phyloP scores from a whole-genome alignment of 2,329 filamentous ascomycete species.

The Fulvia fulva region DNA sequence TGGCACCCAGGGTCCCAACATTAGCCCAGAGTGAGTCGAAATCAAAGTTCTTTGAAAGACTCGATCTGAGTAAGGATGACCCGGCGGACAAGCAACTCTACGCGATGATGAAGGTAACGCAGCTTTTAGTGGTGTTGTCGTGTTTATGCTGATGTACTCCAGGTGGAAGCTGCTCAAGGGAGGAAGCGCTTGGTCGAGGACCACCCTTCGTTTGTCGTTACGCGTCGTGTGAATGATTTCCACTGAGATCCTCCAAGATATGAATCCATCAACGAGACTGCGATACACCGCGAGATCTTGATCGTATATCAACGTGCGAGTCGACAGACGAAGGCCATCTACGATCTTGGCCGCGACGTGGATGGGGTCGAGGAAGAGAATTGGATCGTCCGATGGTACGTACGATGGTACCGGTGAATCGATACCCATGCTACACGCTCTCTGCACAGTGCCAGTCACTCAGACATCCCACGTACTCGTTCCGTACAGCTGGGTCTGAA shows the following conservation, averaged over 20 bases:
- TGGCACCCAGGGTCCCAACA: slow-evolving; percentile 26
- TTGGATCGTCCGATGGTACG: slow-evolving; percentile 46
- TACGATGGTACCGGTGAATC: background rate
- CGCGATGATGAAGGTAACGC: slow-evolving; percentile 42
- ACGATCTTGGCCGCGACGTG: slow-evolving; percentile 40
- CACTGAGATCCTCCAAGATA: slow-evolving; percentile 28
- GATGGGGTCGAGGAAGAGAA: slow-evolving; percentile 43
- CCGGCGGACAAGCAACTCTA: slow-evolving; percentile 36
- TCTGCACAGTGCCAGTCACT: too few species aligned
- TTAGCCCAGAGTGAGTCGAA: slow-evolving; percentile 45
- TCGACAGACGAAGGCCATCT: slow-evolving; percentile 38
- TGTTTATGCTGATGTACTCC: background rate
- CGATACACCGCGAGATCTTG: slow-evolving; percentile 43
- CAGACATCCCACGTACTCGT: background rate
- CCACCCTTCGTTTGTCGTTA: slow-evolving; percentile 24
- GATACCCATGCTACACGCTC: slow-evolving; percentile 21
- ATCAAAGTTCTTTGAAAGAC: slow-evolving; percentile 39
- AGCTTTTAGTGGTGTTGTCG: background rate
- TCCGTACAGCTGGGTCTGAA: background rate
- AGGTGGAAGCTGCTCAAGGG: slow-evolving; percentile 39
- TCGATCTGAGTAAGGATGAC: slow-evolving; percentile 38
- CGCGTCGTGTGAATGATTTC: background rate
- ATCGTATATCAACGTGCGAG: slow-evolving; percentile 38
- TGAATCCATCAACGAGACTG: slow-evolving; percentile 46
- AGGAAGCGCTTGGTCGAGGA: slow-evolving; percentile 38